Evolutionary conservation across 495 filamentous ascomycete species (phyloP).

Genomic region (Talaromyces nanjingensis): DNA sequence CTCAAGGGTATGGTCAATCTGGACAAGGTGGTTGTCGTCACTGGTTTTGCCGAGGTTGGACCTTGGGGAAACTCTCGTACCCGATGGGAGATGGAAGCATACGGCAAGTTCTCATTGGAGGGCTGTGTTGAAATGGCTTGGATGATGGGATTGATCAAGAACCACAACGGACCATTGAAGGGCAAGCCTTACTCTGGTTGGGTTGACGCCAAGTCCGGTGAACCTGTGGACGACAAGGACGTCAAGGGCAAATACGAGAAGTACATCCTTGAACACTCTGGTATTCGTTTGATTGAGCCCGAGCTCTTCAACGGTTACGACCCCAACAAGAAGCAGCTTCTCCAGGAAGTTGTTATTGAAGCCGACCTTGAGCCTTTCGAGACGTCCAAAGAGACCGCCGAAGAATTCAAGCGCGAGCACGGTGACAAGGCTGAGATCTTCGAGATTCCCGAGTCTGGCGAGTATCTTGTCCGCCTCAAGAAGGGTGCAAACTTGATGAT

Average conservation of each 20-base stretch:
- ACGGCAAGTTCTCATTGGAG: slow-evolving; percentile 93
- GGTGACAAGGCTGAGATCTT: slow-evolving; percentile 97
- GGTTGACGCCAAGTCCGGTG: slow-evolving; percentile 90
- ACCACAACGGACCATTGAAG: slow-evolving; percentile 97
- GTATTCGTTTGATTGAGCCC: slow-evolving; percentile 95
- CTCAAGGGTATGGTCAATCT: slow-evolving; percentile 98
- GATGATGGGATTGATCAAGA: slow-evolving; percentile 99
- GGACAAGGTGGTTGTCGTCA: slow-evolving; percentile 95
- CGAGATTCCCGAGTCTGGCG: slow-evolving; percentile 87
- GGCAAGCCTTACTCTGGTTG: slow-evolving; percentile 94
- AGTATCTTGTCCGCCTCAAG: slow-evolving; percentile 88
- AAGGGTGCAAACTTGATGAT: slow-evolving; percentile 92
- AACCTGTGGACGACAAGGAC: slow-evolving; percentile 97
- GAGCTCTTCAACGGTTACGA: slow-evolving; percentile 97
- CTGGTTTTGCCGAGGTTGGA: slow-evolving; percentile 92
- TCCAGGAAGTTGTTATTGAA: slow-evolving; percentile 95
- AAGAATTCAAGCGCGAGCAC: slow-evolving; percentile 95
- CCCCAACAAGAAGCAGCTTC: slow-evolving; percentile 94
- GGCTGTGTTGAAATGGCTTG: slow-evolving; percentile 99
- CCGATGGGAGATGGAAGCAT: slow-evolving; percentile 98
- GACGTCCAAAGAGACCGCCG: slow-evolving; percentile 91
- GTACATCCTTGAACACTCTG: slow-evolving; percentile 89
- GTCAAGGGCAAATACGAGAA: slow-evolving; percentile 96
- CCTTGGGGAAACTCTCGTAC: slow-evolving; percentile 98
- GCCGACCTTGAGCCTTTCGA: slow-evolving; percentile 97